Evolutionary conservation across 345 rosid genomes (phyloP), one percentile per base, ranked within the genome.

Genomic region (Salix suchowensis): DNA sequence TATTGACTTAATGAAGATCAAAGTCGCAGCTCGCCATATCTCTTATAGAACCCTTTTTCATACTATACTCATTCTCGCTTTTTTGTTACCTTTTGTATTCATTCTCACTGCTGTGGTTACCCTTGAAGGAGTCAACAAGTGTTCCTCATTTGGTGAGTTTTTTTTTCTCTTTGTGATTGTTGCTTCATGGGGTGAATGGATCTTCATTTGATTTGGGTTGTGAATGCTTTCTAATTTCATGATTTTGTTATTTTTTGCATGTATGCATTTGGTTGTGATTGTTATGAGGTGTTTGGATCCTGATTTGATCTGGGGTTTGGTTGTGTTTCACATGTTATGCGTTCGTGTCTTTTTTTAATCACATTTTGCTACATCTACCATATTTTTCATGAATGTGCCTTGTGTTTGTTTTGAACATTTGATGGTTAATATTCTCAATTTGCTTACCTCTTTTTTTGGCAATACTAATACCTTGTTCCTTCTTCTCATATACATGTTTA

Each of bases 1-100:
- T 92, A 92, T 89, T 94, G 98, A 96, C 91, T 94, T 91, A 85
- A 96, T 94, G 99, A 96, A 92, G 99, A 90, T 96, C 97, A 94
- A 92, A 87, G 92, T 96, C 86, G 98, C 98, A 88, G 97, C 98
- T 89, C 95, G 99, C 87, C 98, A 96, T 78, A 89, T 96, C 87
- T 96, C 99, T 72, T 96, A 92, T 82, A 78, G 98, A 78, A 91
- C 97, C 84, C 97, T 96, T 84, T 96, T 94, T 77, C 97, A 96
- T 78, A 90, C 97, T 78, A 88, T 96, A 75, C 94, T 96, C 76
- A 83, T 94, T 84, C 98, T 96, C 78, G 99, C 99, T 71, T 94
- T 96, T 85, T 85, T 96, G 84, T 92, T 96, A 87, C 99, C 99
- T 61, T 96, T 96, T 73, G 97, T 94, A 78, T 96, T 96, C 93